Evolutionary conservation across 164 flowering plant genomes (phyloP), one percentile per base, ranked within the genome.

Genomic region (Magnolia changhungtana): DNA sequence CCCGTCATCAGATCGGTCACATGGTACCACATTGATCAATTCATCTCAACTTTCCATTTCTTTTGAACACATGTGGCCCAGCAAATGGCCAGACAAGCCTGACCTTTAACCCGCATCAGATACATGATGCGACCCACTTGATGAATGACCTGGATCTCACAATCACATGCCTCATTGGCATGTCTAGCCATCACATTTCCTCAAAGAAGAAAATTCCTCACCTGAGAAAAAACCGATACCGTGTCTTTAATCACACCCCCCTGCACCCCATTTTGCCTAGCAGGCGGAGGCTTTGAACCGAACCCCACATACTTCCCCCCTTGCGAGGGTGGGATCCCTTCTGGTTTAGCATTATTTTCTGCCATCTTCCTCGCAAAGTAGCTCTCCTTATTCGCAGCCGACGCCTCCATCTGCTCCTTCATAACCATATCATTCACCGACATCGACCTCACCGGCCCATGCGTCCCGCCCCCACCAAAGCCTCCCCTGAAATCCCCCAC

Each of bases 241-340:
- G 85, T 82, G 27, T 87, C 90, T 71, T 19, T 80, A 52, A 91
- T 80, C 65, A 88, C 89, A 84, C 91, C 98, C 8, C 90, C 94
- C 63, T 91, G 90, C 0, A 83, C 1, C 80, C 82, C 81, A 68
- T 75, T 86, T 80, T 81, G 74, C 80, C 81, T 74, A 0, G 88
- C 2, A 9, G 90, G 91, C 29, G 82, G 67, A 14, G 91, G 94
- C n/a, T 77, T 84, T 7, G 99, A 96, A 71, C 99, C 99, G 77
- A 96, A 96, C 23, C 99, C 99, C 5, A 96, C 98, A 80, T 92
- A 96, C 84, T 91, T 94, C 27, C 99, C 99, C 0, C 99, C 99
- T 74, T 94, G 90, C 14, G 97, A 91, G 2, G 99, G 99, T 0
- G 97, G 98, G 4, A 96, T 1, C 24, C 97, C 98, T 21, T 91